Percentiles rank a stretch among this genome's conserved stretches.
These are phyloP conservation scores for Lippia alba DNA, from an alignment of 305 asterid genomes.

Conservation along the genomic window DNA sequence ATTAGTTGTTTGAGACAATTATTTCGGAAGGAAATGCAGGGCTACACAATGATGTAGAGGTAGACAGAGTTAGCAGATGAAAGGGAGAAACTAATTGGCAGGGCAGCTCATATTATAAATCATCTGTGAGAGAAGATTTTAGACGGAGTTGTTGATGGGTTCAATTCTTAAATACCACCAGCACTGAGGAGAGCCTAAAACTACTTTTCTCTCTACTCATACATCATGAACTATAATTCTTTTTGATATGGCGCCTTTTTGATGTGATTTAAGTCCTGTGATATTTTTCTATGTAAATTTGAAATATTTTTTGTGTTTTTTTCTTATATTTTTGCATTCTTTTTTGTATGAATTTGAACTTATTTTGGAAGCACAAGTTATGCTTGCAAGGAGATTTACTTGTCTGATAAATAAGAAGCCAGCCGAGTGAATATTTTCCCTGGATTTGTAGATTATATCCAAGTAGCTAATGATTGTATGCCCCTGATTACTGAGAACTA, in stretches of 20 bases:
- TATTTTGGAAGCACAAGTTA: constrained; percentile 17
- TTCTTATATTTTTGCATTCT: background rate
- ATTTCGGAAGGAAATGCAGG: constrained; percentile 8
- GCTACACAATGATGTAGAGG: constrained; percentile 4
- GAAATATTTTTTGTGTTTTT: constrained; percentile 1
- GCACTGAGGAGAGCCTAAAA: background rate
- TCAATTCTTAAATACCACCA: background rate
- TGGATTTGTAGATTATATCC: too few species aligned
- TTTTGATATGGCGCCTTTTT: constrained; percentile 6
- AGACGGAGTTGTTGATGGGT: background rate
- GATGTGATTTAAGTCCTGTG: background rate
- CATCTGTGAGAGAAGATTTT: background rate
- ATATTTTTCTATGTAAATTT: too few species aligned
- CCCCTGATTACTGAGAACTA: background rate
- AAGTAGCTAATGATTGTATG: too few species aligned
- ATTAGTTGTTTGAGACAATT: background rate
- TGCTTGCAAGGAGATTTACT: constrained; percentile 15
- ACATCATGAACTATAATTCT: background rate
- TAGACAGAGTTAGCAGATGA: constrained; percentile 1
- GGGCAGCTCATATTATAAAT: constrained; percentile 7
- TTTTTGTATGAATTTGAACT: background rate
- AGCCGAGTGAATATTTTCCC: background rate
- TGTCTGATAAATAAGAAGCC: constrained; percentile 7
- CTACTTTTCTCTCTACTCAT: background rate
- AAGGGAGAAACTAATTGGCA: constrained; percentile 13